These are phyloP conservation scores for Prinsepia uniflora DNA, from an alignment of 306 rosid species.

Conservation along the genomic window DNA sequence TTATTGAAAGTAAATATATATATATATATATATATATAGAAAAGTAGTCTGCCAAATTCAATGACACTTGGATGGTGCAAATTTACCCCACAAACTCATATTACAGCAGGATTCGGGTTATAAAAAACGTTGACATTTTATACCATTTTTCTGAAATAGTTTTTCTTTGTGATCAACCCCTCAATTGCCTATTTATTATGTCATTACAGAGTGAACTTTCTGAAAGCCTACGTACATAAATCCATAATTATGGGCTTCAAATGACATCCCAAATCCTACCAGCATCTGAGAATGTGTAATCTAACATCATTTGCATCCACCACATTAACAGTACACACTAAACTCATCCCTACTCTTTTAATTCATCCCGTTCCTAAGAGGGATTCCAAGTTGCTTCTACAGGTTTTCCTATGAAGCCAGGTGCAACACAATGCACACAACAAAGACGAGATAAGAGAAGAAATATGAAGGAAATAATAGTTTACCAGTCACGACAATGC, in stretches of 20 bases:
- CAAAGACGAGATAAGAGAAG: background rate
- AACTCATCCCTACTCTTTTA: background rate
- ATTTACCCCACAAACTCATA: background rate
- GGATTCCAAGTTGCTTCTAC: background rate
- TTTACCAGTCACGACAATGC: conserved; percentile 82
- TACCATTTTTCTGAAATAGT: no score
- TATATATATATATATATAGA: no score
- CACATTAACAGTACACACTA: background rate
- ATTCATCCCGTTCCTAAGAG: background rate
- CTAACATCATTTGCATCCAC: background rate
- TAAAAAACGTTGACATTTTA: background rate
- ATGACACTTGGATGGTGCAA: no score
- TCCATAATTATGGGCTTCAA: background rate
- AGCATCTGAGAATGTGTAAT: background rate
- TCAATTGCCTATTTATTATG: background rate
- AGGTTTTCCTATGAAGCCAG: background rate
- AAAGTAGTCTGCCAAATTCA: no score
- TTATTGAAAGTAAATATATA: no score
- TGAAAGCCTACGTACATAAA: background rate
- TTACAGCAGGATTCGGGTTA: background rate
- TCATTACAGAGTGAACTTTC: background rate
- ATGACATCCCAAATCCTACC: background rate
- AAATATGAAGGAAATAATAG: background rate
- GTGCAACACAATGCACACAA: background rate
- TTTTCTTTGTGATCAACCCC: background rate